Percentiles rank a stretch among this genome's conserved stretches.
Conservation (phyloP, 208 protist genomes). For the Crithidia bombi region DNA sequence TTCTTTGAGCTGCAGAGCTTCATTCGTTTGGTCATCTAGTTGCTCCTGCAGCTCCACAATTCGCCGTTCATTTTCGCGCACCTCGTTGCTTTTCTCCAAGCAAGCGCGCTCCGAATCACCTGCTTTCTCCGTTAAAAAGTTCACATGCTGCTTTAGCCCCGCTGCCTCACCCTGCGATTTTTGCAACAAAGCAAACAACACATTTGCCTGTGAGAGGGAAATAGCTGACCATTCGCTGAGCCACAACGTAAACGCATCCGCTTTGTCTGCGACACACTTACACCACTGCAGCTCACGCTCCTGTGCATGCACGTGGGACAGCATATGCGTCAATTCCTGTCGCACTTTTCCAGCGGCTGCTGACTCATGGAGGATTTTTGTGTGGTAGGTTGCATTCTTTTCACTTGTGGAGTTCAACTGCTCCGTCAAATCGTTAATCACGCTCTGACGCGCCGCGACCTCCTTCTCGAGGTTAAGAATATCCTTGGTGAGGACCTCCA, state of each 20-base stretch:
- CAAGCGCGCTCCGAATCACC: background rate
- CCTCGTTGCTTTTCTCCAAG: background rate
- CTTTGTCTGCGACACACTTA: conserved; percentile 22
- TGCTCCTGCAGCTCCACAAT: background rate
- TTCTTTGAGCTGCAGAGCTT: background rate
- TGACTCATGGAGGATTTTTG: conserved; percentile 59
- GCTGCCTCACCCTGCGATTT: background rate
- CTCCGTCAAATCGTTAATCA: conserved; percentile 72
- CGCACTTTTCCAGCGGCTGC: conserved; percentile 39
- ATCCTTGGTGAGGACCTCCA: conserved; percentile 40
- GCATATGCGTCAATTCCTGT: conserved; percentile 26
- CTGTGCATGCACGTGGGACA: conserved; percentile 3
- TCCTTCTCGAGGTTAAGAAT: conserved; percentile 54
- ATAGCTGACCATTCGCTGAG: conserved; percentile 1
- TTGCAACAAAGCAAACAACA: background rate
- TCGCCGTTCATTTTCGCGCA: background rate
- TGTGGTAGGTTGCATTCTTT: conserved; percentile 58
- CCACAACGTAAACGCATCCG: background rate
- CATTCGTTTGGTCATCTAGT: background rate
- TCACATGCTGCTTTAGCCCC: background rate
- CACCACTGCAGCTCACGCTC: conserved; percentile 6
- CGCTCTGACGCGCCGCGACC: conserved; percentile 45
- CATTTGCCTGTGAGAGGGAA: background rate
- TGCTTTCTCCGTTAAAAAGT: background rate
- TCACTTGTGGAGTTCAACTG: conserved; percentile 63